phyloP scores from a whole-genome alignment of 164 flowering plant genomes.

The Brasenia schreberi region DNA sequence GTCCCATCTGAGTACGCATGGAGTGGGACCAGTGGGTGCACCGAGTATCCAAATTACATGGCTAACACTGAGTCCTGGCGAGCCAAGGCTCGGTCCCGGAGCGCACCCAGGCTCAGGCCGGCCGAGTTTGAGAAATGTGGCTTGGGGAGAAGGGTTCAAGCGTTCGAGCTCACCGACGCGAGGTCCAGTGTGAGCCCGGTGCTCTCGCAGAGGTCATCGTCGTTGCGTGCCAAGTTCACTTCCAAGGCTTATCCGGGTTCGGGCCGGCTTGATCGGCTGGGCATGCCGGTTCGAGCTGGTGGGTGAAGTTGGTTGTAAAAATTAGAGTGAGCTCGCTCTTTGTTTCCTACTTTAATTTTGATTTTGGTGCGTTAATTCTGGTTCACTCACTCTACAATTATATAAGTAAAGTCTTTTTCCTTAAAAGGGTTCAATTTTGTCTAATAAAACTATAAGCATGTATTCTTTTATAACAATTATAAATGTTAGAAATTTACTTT shows the following conservation, averaged over 20 bases:
- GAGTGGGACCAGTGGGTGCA: constrained; percentile 29
- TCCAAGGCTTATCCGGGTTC: constrained; percentile 13
- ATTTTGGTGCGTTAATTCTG: too few relatives aligned
- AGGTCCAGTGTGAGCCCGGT: not conserved
- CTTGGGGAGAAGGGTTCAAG: constrained; percentile 20
- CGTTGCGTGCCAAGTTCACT: constrained; percentile 4
- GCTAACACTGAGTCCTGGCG: constrained; percentile 67
- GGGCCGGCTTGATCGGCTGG: constrained; percentile 58
- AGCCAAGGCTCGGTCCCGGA: constrained; percentile 72
- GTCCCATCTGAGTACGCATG: constrained; percentile 9
- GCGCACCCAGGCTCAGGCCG: constrained; percentile 75
- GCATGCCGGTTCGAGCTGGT: too few relatives aligned
- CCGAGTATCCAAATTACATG: constrained; percentile 70
- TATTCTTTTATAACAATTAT: too few relatives aligned
- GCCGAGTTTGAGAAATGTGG: constrained; percentile 30
- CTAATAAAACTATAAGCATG: too few relatives aligned
- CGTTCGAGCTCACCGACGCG: constrained; percentile 8
- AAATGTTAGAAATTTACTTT: too few relatives aligned
- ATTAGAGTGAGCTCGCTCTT: too few relatives aligned
- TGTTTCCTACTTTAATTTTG: too few relatives aligned
- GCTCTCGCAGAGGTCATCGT: constrained; percentile 2
- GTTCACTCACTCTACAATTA: too few relatives aligned
- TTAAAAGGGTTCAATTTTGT: too few relatives aligned
- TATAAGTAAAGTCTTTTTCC: too few relatives aligned
- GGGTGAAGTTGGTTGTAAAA: too few relatives aligned